Evolutionary conservation across 1,284 basidiomycete genomes (phyloP), one percentile per base, ranked within the genome.

Genomic region (Puccinia hordei): DNA sequence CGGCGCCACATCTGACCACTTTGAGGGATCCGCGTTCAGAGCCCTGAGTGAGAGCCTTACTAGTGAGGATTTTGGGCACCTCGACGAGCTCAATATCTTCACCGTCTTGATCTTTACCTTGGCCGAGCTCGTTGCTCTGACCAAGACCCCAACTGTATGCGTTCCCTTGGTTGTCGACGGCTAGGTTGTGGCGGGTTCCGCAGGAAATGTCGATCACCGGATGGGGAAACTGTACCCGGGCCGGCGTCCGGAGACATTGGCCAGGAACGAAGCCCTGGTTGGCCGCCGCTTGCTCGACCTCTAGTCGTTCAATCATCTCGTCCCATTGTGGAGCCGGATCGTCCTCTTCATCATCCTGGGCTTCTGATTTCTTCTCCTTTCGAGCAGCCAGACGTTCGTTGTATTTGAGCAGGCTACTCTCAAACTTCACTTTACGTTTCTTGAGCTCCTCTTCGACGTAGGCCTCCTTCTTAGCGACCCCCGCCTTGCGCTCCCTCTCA

Each of bases 151-250:
- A 96, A 55, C 91, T 88, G 85, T 93, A 95, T 82, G 93, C 87
- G 38, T 92, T 91, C 15, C 94, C 94, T 61, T 89, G 90, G 77
- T 87, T 87, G 22, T 92, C 92, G 68, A 95, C 89, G 3, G 92
- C 94, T 81, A 95, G 89, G 83, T 92, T 94, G 85, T 93, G 92
- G 83, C 93, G 90, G 53, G 90, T 90, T 1, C 94, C 95, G 13
- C 89, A 90, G 2, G 91, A 90, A 82, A 97, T 89, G 76, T 90
- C 89, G 22, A 91, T 88, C 82, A 95, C 90, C 83, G 85, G 83
- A 10, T 87, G 86, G 0, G 92, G 91, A 88, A 94, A 93, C 13
- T 87, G 86, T 82, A 95, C 88, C 83, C 86, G 81, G 38, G 82
- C 81, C 44, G 82, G 81, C 13, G 66, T 27, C 33, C 73, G 69